Conservation (phyloP, 2,329 filamentous ascomycete species). For the Paramyrothecium roridum region DNA sequence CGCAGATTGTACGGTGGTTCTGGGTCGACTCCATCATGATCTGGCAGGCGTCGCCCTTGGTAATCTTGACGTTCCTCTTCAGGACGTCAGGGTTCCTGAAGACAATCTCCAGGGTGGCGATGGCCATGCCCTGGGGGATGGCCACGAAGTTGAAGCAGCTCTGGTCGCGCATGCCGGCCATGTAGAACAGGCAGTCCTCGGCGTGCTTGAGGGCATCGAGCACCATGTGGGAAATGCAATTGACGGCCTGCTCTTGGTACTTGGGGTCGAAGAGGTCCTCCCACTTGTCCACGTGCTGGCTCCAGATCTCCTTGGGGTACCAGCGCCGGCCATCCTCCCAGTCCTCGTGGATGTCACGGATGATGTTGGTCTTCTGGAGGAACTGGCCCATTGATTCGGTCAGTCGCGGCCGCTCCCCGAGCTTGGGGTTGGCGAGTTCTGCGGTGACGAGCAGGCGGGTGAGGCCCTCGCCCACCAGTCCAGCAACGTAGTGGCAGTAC, state of each 20-base stretch:
- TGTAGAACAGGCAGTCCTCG: slow-evolving; percentile 96
- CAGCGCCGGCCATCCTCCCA: slow-evolving; percentile 83
- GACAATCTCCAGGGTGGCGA: slow-evolving; percentile 86
- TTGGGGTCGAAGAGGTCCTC: slow-evolving; percentile 85
- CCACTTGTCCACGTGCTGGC: slow-evolving; percentile 86
- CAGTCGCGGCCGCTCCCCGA: slow-evolving; percentile 74
- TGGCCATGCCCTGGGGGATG: slow-evolving; percentile 96
- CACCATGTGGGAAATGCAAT: slow-evolving; percentile 92
- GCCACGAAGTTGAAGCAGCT: slow-evolving; percentile 99
- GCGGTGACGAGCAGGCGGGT: slow-evolving; percentile 88
- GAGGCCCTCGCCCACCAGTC: slow-evolving; percentile 90
- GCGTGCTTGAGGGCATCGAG: slow-evolving; percentile 81
- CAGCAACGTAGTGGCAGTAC: slow-evolving; percentile 98
- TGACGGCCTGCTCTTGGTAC: slow-evolving; percentile 72
- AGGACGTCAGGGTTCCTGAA: slow-evolving; percentile 91
- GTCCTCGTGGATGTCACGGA: slow-evolving; percentile 91
- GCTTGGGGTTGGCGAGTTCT: slow-evolving; percentile 79
- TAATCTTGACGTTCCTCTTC: slow-evolving; percentile 89
- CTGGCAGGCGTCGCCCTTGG: slow-evolving; percentile 87
- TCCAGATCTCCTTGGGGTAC: slow-evolving; percentile 97
- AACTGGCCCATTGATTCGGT: slow-evolving; percentile 97
- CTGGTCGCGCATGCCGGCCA: slow-evolving; percentile 91
- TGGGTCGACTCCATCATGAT: slow-evolving; percentile 93
- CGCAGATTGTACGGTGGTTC: slow-evolving; percentile 77
- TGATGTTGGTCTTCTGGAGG: slow-evolving; percentile 98